Evolutionary conservation across 1,284 basidiomycete species (phyloP), one percentile per base, ranked within the genome.

Genomic region (Trichosporon faecale): DNA sequence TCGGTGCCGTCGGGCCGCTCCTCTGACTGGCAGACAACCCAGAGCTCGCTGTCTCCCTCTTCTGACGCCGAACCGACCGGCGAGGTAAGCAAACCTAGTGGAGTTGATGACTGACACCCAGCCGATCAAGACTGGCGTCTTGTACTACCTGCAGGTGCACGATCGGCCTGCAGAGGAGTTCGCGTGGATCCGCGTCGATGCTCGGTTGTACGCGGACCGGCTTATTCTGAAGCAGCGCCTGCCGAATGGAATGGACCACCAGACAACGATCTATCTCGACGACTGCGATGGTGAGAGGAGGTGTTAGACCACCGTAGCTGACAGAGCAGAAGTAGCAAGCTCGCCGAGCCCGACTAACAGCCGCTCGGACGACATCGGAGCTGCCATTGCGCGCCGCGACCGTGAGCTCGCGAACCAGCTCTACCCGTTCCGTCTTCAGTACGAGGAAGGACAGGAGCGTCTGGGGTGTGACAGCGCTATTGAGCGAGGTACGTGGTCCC

Each of bases 111-210:
- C 63, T 65, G 27, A 70, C 57, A 61, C 18, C 18, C 75, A 95
- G 94, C 91, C 93, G 1, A 84, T 92, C 9, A 89, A 91, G 68
- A 90, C 93, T 49, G 93, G 94, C 14, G 85, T 89, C 16, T 84
- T 95, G 0, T 95, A 91, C 90, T 95, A 94, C 78, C 87, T 95
- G 66, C 94, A 95, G 71, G 93, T 95, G 0, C 93, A 95, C 79
- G 89, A 78, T 63, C 68, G 67, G 6, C 73, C 72, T 6, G 64
- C 88, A 2, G 89, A 90, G 12, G 90, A 91, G 0, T 95, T 89
- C 80, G 84, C 87, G 52, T 95, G 94, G 94, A 89, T 93, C 76
- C 86, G 90, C 72, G 92, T 91, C 72, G 91, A 93, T 78, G 93
- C 92, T 0, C 84, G 94, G 12, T 85, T 95, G 0, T 94, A 92